Evolutionary conservation across 208 protist genomes (phyloP).

Genomic region (Trypanosoma caninum): DNA sequence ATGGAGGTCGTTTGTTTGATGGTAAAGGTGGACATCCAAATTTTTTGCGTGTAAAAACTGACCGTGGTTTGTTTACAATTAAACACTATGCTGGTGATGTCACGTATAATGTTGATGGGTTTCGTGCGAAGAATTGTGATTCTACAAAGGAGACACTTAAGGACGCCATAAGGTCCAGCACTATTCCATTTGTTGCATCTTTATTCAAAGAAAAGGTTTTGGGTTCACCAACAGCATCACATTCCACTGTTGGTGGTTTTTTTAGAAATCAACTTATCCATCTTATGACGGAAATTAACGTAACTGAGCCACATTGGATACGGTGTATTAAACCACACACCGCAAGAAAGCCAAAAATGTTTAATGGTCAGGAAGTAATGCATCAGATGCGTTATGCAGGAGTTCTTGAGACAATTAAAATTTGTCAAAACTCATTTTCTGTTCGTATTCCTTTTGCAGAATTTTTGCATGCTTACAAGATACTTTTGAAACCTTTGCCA

Average conservation of each 20-base stretch:
- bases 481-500: not conserved
- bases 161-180: slow-evolving; percentile 20
- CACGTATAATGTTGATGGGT: slow-evolving; percentile 32
- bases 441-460: slow-evolving; percentile 34
- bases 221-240: not conserved
- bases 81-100: slow-evolving; percentile 56
- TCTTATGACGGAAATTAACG: slow-evolving; percentile 37
- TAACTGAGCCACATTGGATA: slow-evolving; percentile 49
- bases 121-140: slow-evolving; percentile 37
- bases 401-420: slow-evolving; percentile 54
- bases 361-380: slow-evolving; percentile 38
- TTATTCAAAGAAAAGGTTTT: slow-evolving; percentile 10
- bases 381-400: slow-evolving; percentile 41
- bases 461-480: slow-evolving; percentile 20
- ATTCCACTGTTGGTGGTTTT: slow-evolving; percentile 20
- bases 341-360: slow-evolving; percentile 26
- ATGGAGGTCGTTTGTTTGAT: slow-evolving; percentile 22
- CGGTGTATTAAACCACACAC: slow-evolving; percentile 60
- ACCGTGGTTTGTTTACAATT: slow-evolving; percentile 30
- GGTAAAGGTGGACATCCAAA: slow-evolving; percentile 29
- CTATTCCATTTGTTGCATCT: slow-evolving; percentile 23
- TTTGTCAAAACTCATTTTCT: slow-evolving; percentile 38
- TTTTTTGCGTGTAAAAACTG: slow-evolving; percentile 22
- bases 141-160: slow-evolving; percentile 31
- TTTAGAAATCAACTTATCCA: slow-evolving; percentile 36